phyloP scores from a whole-genome alignment of 2,329 filamentous ascomycete species.

The Clonostachys rosea region DNA sequence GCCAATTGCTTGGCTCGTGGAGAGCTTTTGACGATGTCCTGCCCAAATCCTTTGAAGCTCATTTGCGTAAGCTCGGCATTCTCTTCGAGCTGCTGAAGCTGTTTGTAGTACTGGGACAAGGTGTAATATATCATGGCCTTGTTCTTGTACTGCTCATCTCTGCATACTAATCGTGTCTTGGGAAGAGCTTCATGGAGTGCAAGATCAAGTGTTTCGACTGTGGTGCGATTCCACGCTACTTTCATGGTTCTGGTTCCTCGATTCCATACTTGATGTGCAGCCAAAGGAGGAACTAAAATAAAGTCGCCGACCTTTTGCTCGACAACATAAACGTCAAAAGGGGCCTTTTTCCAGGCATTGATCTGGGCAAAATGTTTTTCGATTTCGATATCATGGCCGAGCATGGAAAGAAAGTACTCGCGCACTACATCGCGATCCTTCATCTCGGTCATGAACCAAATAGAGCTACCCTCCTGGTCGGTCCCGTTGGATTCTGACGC shows the following conservation, averaged over 20 bases:
- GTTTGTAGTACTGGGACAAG: constrained; percentile 70
- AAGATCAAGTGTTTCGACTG: constrained; percentile 82
- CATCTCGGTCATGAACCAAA: constrained; percentile 99
- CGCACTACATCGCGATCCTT: constrained; percentile 87
- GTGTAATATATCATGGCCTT: constrained; percentile 93
- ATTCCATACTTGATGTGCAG: constrained; percentile 98
- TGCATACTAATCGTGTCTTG: constrained; percentile 84
- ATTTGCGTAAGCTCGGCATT: constrained; percentile 37
- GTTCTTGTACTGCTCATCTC: constrained; percentile 98
- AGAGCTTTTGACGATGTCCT: constrained; percentile 34
- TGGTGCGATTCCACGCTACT: constrained; percentile 95
- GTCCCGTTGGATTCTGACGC: constrained; percentile 61
- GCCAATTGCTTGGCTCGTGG: constrained; percentile 62
- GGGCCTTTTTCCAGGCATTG: constrained; percentile 91
- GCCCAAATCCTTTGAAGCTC: constrained; percentile 40
- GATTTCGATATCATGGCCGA: constrained; percentile 95
- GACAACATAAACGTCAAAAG: constrained; percentile 88
- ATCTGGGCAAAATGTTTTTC: constrained; percentile 96
- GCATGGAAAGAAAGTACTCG: constrained; percentile 88
- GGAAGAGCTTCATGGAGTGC: constrained; percentile 84
- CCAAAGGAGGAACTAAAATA: constrained; percentile 86
- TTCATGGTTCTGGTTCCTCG: constrained; percentile 94
- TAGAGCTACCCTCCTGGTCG: constrained; percentile 79
- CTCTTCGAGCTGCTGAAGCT: constrained; percentile 50
- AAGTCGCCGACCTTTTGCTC: constrained; percentile 90